Evolutionary conservation across 208 protist species (phyloP), one percentile per base, ranked within the genome.

Genomic region (Crithidia sp.): DNA sequence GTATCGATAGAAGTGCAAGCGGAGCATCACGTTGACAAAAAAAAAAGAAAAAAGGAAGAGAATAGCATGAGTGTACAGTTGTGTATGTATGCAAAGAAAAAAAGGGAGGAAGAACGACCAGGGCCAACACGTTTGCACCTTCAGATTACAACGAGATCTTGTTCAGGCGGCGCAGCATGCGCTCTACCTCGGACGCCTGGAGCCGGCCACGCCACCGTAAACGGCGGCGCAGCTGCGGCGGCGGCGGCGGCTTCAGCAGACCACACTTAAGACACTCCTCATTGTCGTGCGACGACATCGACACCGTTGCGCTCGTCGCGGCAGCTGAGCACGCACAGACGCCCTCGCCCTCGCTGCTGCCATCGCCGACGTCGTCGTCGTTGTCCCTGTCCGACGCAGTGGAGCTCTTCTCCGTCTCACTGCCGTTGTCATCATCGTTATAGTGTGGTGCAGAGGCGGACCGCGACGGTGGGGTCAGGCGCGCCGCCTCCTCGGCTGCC

Each of bases 121-220:
- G 60, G 16, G 5, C 63, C 43, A 62, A 62, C 50, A 66, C 28
- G 54, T 58, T 37, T 58, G 54, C 54, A 28, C 28, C 28, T 28
- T 28, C 28, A 28, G 1, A 28, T 28, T 67, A 65, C 5, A 68
- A 28, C 7, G 67, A 37, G 7, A 73, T 12, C 19, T 55, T 47
- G 8, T 78, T 40, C 16, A 90, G 77, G 19, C 70, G 79, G 14
- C 36, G 28, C 4, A 90, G 67, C 59, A 90, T 81, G 9, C 68
- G 76, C 53, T 71, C 63, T 50, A 90, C 74, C 39, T 85, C 85
- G 3, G 45, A 40, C 2, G 66, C 74, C 0, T 50, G 45, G 5
- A 78, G 53, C 3, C 6, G 16, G 7, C 41, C 43, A 36, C 45
- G 50, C n/a, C 12, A 7, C 7, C n/a, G 50, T n/a, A 2, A 13